Base-by-base conservation (phyloP, 2,329 filamentous ascomycete species). In the Aspergillus fijiensis region DNA sequence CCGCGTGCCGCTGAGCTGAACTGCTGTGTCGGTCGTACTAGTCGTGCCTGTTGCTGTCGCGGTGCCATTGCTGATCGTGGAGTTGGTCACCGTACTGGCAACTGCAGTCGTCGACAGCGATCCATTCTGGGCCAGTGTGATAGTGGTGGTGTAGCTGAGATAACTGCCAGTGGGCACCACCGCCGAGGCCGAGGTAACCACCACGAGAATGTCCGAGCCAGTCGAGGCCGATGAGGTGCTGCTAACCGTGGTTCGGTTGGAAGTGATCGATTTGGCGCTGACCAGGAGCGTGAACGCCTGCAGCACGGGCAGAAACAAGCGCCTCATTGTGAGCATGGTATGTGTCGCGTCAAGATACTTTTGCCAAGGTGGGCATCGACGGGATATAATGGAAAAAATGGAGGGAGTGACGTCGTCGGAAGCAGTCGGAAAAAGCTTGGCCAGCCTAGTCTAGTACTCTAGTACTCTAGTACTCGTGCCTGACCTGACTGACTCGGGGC, bases 111-210 rank as follows among this genome's bases (percentile, higher is more conserved):
- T 45, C 33, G n/a, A 29, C 23, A 12, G 35, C 29, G 53, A 48
- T n/a, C 11, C 27, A 48, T n/a, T 55, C 42, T n/a, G 14, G 39
- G n/a, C 42, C 4, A 71, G 60, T 3, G 69, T 72, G 29, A 74
- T 57, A 4, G 77, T 79, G 19, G 75, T 72, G 4, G 71, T 69
- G 55, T 74, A 72, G 4, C 74, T 73, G 25, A 72, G 55, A 63
- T 80, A 80, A 19, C 60, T 61, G 27, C 78, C 77, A 4, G 78
- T 77, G 7, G 76, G 75, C 6, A 74, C 54, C 14, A 65, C 64
- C 16, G 10, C 39, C 14, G 39, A 45, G 39, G 39, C 39, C 1
- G 39, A 45, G 6, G 39, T 45, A 19, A 45, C 39, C 5, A 45
- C 16, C 14, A 45, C 39, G 39, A 45, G 14, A 9, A n/a, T 45